Evolutionary conservation across 345 rosid genomes (phyloP).

Genomic region (Luvunga scandens): DNA sequence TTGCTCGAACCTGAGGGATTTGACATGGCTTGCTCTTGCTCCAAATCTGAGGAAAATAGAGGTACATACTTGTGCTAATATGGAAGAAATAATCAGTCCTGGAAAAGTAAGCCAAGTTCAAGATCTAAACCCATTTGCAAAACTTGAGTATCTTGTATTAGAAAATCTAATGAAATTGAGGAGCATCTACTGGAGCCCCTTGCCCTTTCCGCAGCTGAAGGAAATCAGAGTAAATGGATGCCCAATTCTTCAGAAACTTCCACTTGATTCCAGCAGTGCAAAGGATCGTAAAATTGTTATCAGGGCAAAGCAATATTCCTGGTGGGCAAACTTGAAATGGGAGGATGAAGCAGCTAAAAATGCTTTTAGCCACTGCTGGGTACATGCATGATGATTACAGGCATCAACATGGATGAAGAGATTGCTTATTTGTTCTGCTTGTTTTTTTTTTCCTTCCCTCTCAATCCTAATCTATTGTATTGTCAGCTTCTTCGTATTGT

Average conservation of each 20-base stretch:
- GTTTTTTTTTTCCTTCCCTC: too few species aligned
- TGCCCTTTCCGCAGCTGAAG: background rate
- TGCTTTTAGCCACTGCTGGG: background rate
- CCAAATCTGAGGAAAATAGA: background rate
- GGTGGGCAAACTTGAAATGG: slow-evolving; percentile 25
- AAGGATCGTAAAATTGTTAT: slow-evolving; percentile 3
- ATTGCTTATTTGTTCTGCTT: too few species aligned
- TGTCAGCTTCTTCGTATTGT: too few species aligned
- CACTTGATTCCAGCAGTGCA: slow-evolving; percentile 8
- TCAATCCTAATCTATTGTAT: too few species aligned
- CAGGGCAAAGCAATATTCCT: slow-evolving; percentile 5
- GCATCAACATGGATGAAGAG: too few species aligned
- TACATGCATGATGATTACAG: too few species aligned
- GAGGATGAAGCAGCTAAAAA: slow-evolving; percentile 11
- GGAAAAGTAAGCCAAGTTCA: too few species aligned
- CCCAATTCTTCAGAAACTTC: slow-evolving; percentile 17
- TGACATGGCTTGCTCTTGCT: background rate
- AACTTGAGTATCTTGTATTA: background rate
- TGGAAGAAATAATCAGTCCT: background rate
- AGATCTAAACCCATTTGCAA: background rate
- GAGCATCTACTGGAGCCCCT: background rate
- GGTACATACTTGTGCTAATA: background rate
- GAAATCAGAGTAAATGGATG: slow-evolving; percentile 12
- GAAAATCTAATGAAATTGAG: background rate
- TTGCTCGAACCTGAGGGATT: background rate